These are phyloP conservation scores for Astrothelium subdiscretum DNA, from an alignment of 495 filamentous ascomycete genomes.

Conservation along the genomic window DNA sequence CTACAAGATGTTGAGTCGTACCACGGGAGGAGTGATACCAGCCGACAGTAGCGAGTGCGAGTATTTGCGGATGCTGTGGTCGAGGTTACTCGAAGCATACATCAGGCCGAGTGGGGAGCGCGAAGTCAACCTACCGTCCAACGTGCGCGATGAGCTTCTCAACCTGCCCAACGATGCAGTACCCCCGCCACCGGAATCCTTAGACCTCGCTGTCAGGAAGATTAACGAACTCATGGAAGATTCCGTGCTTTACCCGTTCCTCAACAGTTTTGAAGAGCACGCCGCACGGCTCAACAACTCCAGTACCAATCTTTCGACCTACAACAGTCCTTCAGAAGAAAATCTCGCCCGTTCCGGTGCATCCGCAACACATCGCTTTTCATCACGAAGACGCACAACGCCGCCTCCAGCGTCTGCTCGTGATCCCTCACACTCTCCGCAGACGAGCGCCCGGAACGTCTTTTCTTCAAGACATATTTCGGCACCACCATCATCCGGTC, in stretches of 20 bases:
- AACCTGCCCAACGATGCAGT: conserved; percentile 44
- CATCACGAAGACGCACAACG: conserved; percentile 12
- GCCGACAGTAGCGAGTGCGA: conserved; percentile 47
- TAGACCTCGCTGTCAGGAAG: conserved; percentile 83
- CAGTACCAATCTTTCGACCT: conserved; percentile 10
- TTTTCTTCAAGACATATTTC: not conserved
- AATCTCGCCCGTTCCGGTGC: conserved; percentile 17
- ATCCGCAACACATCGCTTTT: conserved; percentile 19
- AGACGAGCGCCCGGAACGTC: not conserved
- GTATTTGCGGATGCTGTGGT: conserved; percentile 64
- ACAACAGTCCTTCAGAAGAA: conserved; percentile 14
- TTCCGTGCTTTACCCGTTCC: conserved; percentile 74
- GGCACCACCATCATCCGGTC: conserved; percentile 1
- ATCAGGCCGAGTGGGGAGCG: conserved; percentile 68
- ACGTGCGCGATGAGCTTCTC: conserved; percentile 72
- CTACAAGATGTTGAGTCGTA: conserved; percentile 38
- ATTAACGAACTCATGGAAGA: conserved; percentile 96
- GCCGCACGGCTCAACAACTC: conserved; percentile 7
- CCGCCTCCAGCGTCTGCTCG: conserved; percentile 5
- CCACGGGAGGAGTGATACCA: conserved; percentile 31
- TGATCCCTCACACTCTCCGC: not conserved
- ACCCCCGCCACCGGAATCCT: conserved; percentile 63
- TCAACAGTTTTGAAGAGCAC: conserved; percentile 41
- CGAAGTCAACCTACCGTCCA: conserved; percentile 85
- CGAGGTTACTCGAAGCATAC: conserved; percentile 56